Conservation (phyloP, 176 grass and related monocot species). For the Themeda triandra region DNA sequence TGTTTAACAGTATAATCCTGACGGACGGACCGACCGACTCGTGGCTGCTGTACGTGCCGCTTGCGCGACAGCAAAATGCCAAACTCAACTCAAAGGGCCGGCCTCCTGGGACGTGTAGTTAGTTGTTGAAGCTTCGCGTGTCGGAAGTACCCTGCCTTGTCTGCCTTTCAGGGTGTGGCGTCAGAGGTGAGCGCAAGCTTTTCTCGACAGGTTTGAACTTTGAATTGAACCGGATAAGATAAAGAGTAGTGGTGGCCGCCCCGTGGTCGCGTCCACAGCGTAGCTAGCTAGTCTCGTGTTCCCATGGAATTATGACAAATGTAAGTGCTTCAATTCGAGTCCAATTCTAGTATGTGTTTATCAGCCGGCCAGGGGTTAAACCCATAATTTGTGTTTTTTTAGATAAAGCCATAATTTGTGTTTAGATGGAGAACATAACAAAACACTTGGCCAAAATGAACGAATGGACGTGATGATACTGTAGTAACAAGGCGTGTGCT, state of each 20-base stretch:
- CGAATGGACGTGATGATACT: too few relatives aligned
- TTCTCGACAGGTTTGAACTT: background rate
- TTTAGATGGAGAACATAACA: too few relatives aligned
- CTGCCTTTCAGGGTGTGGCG: background rate
- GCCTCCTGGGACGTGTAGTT: too few relatives aligned
- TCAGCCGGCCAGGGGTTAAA: too few relatives aligned
- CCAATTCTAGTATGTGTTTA: too few relatives aligned
- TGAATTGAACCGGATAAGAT: background rate
- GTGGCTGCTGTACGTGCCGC: background rate
- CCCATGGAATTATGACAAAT: background rate
- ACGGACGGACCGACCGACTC: background rate
- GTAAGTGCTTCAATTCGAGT: too few relatives aligned
- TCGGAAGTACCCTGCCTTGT: background rate
- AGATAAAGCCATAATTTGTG: background rate
- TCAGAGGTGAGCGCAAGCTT: background rate
- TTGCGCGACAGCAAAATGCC: conserved; percentile 29
- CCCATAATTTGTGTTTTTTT: too few relatives aligned
- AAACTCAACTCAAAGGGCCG: background rate
- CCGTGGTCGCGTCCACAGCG: background rate
- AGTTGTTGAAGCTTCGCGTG: conserved; percentile 13
- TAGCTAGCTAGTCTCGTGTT: background rate
- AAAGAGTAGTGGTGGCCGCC: background rate
- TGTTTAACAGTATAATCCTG: too few relatives aligned
- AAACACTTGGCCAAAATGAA: too few relatives aligned
- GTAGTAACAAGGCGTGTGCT: too few relatives aligned